These are phyloP conservation scores for Euphorbia pulcherrima DNA, from an alignment of 345 rosid genomes.

Conservation along the genomic window DNA sequence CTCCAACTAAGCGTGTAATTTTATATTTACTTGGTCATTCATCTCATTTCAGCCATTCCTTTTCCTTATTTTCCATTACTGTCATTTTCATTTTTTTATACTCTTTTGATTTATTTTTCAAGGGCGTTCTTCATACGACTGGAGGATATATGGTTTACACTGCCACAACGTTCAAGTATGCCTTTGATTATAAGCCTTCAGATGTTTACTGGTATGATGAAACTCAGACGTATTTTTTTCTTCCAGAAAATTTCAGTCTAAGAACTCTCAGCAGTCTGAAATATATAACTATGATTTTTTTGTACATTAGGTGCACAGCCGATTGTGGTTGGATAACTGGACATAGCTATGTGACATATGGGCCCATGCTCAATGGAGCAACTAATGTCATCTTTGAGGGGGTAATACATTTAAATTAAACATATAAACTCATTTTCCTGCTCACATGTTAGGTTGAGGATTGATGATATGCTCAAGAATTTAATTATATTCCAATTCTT, in stretches of 20 bases:
- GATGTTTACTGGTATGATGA: conserved; percentile 80
- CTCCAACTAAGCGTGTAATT: conserved; percentile 1
- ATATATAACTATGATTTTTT: conserved; percentile 5
- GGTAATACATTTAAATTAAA: conserved; percentile 45
- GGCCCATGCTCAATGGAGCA: conserved; percentile 98
- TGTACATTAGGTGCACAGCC: conserved; percentile 84
- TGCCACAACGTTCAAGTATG: conserved; percentile 95
- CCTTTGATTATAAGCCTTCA: conserved; percentile 87
- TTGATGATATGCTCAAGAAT: neutral
- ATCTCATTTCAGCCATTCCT: neutral
- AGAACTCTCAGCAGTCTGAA: conserved; percentile 6
- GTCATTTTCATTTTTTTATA: neutral
- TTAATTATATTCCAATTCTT: neutral
- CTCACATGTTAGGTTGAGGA: conserved; percentile 9
- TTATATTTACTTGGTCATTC: neutral
- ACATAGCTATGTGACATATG: conserved; percentile 96
- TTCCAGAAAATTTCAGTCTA: conserved; percentile 15
- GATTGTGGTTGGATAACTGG: conserved; percentile 99
- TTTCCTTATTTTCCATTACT: neutral
- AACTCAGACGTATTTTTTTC: conserved; percentile 12
- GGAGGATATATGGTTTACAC: conserved; percentile 98
- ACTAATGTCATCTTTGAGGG: conserved; percentile 74
- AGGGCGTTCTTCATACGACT: conserved; percentile 97
- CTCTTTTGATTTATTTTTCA: conserved; percentile 15
- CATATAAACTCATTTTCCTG: neutral